phyloP scores from a whole-genome alignment of 2,329 filamentous ascomycete species.

The Chalaropsis ovoidea region DNA sequence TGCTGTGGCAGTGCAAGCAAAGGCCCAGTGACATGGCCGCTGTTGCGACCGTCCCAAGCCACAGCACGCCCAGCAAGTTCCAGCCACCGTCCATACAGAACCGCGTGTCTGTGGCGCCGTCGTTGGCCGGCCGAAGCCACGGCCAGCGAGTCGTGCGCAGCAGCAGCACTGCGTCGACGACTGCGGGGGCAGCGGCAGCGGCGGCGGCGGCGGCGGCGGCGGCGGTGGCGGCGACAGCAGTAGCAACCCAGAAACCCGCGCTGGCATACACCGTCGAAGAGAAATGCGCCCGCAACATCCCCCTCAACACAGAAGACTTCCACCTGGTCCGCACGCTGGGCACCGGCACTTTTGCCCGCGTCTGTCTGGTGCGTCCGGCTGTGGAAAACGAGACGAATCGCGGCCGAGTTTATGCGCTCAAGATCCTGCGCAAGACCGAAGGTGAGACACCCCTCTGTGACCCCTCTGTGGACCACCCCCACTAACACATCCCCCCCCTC shows the following conservation, averaged over 20 bases:
- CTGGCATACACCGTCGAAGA: slow-evolving; percentile 21
- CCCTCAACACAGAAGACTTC: slow-evolving; percentile 49
- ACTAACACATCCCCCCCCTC: slow-evolving; percentile 29
- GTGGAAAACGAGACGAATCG: slow-evolving; percentile 44
- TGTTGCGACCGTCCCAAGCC: slow-evolving; percentile 1
- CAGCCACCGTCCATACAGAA: not conserved
- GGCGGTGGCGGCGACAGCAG: not conserved
- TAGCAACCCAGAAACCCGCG: not conserved
- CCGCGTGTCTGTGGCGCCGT: slow-evolving; percentile 8
- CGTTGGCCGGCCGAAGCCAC: not conserved
- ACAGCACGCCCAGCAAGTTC: slow-evolving; percentile 13
- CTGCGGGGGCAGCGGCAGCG: not conserved
- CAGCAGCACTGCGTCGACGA: not conserved
- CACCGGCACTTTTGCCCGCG: slow-evolving; percentile 72
- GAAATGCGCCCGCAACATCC: slow-evolving; percentile 22
- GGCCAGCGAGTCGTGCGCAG: not conserved
- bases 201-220: not conserved
- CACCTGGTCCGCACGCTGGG: slow-evolving; percentile 64
- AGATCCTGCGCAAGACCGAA: slow-evolving; percentile 63
- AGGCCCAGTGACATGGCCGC: not conserved
- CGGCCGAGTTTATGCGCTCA: slow-evolving; percentile 66
- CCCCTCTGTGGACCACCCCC: slow-evolving; percentile 29
- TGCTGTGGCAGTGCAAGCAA: slow-evolving; percentile 25
- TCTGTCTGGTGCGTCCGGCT: slow-evolving; percentile 63
- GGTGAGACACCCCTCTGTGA: slow-evolving; percentile 26